These are phyloP conservation scores for Corchorus capsularis DNA, from an alignment of 345 rosid genomes.

Conservation along the genomic window DNA sequence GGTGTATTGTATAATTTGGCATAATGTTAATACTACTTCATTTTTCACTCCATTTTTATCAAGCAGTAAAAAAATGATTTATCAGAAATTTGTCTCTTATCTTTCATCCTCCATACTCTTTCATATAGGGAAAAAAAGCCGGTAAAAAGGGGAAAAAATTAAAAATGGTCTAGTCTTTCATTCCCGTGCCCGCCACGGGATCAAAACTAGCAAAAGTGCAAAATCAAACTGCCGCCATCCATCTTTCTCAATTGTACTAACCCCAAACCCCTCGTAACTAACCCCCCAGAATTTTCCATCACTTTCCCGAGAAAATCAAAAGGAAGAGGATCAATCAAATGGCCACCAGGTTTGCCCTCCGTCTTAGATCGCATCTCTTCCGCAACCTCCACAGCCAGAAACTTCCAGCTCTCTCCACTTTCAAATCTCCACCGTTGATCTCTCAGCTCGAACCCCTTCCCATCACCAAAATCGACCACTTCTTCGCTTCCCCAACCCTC, in stretches of 20 bases:
- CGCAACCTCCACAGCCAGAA: constrained; percentile 23
- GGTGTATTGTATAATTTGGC: too few species aligned
- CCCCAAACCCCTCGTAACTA: constrained; percentile 13
- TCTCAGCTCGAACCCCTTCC: constrained; percentile 32
- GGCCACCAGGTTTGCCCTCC: constrained; percentile 58
- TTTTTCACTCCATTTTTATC: too few species aligned
- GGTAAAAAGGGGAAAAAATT: too few species aligned
- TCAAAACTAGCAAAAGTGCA: neutral
- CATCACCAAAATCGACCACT: constrained; percentile 7
- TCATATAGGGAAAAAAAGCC: too few species aligned
- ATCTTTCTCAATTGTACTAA: neutral
- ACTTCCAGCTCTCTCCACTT: constrained; percentile 25
- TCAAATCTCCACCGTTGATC: constrained; percentile 31
- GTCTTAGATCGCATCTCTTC: constrained; percentile 54
- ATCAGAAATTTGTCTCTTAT: too few species aligned
- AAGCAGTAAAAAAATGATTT: too few species aligned
- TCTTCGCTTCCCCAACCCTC: constrained; percentile 22
- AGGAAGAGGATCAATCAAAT: constrained; percentile 23
- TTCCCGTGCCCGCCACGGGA: neutral
- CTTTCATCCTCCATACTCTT: too few species aligned
- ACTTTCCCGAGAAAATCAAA: constrained; percentile 22
- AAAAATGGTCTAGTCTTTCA: neutral
- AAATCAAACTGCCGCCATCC: neutral
- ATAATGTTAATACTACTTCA: too few species aligned
- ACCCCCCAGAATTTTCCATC: neutral